These are phyloP conservation scores for Pichia sp. DNA, from an alignment of 1,139 yeast species.

Conservation along the genomic window DNA sequence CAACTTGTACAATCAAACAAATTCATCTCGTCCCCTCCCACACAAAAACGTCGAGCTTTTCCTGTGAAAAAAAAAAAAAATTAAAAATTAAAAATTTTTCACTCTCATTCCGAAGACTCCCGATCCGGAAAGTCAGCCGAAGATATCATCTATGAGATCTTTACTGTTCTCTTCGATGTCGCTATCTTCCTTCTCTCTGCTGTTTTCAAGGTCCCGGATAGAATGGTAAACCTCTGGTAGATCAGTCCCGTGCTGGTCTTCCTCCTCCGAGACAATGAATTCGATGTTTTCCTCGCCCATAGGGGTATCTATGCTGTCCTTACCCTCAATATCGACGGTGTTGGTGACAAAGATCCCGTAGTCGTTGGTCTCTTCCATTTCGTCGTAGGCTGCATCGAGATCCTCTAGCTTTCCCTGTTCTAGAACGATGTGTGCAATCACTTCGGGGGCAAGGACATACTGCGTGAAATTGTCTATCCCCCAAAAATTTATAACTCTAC, in stretches of 20 bases:
- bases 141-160: neutral
- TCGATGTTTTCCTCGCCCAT: neutral
- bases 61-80: neutral
- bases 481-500: slow-evolving; percentile 57
- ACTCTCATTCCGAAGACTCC: neutral
- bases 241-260: neutral
- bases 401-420: slow-evolving; percentile 40
- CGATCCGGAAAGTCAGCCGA: slow-evolving; percentile 1
- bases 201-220: neutral
- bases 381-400: slow-evolving; percentile 42
- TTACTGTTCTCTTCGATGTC: neutral
- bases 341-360: slow-evolving; percentile 40
- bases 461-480: slow-evolving; percentile 50
- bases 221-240: neutral
- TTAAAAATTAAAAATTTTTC: neutral
- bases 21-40: neutral
- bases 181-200: neutral
- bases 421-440: slow-evolving; percentile 48
- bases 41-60: slow-evolving; percentile 1
- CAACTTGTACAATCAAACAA: neutral
- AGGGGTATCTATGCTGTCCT: neutral
- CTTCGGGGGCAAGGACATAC: slow-evolving; percentile 62
- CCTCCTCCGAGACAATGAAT: slow-evolving; percentile 3
- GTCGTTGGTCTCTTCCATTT: slow-evolving; percentile 47
- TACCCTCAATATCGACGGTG: neutral